phyloP scores from a whole-genome alignment of 2,329 filamentous ascomycete genomes.

The Cytospora piceicola region DNA sequence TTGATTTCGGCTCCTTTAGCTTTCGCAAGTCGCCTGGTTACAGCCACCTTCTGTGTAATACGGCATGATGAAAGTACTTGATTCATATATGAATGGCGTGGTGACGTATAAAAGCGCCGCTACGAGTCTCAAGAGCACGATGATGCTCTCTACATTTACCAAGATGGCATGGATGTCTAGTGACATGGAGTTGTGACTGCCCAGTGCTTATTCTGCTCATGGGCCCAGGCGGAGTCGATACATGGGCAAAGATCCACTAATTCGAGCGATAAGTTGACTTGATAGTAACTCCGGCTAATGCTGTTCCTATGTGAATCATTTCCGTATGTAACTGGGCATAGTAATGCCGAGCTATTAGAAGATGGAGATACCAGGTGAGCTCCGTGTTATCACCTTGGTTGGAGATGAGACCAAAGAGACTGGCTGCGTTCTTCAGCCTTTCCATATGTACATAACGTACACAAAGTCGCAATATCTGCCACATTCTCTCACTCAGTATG shows the following conservation, averaged over 20 bases:
- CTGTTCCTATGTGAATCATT: background rate
- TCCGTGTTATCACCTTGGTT: background rate
- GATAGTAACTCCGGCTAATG: background rate
- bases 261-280: background rate
- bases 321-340: background rate
- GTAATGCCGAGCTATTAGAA: background rate
- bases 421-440: background rate
- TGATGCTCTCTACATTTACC: too few relatives aligned
- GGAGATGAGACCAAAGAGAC: background rate
- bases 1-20: too few relatives aligned
- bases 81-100: too few relatives aligned
- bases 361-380: background rate
- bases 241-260: background rate
- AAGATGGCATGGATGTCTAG: too few relatives aligned
- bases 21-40: too few relatives aligned
- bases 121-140: too few relatives aligned
- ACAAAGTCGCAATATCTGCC: background rate
- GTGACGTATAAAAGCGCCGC: too few relatives aligned
- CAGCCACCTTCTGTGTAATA: too few relatives aligned
- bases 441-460: constrained; percentile 2
- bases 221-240: background rate
- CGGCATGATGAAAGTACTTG: too few relatives aligned
- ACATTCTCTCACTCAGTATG: constrained; percentile 2
- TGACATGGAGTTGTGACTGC: background rate
- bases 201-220: background rate